Base-by-base conservation (phyloP, 2,329 filamentous ascomycete species). In the Aquanectria penicillioides region DNA sequence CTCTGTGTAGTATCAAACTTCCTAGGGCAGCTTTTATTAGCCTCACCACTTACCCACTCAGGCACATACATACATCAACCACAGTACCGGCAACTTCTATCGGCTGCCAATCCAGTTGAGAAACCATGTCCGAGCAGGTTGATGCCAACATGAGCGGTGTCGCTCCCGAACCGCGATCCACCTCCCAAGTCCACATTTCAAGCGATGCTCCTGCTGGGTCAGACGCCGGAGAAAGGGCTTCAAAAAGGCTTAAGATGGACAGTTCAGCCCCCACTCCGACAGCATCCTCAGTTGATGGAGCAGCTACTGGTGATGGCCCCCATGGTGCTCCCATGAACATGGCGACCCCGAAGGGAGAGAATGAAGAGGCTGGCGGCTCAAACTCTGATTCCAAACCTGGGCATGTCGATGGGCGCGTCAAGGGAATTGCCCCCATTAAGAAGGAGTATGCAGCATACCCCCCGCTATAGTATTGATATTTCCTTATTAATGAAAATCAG, bases 351-450 rank as follows among this genome's bases (percentile, higher is more conserved):
- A 46, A 46, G 6, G 64, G 61, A 20, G 47, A 68, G 37, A 66
- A 63, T 17, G 56, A 47, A 17, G 57, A 59, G 22, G 17, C 49
- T 17, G 61, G 58, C 25, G 53, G 53, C 25, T 34, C 53, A 28
- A 57, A 62, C 41, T 10, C 20, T 5, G 40, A 49, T 5, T 22
- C 43, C 4, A 64, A 65, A 31, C 34, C 51, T 34, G 67, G 54
- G 18, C 66, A 71, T 38, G 57, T 62, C 15, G 56, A 66, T 53
- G 70, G 71, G 10, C 73, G 73, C 48, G 74, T 77, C 56, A 87
- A 81, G 69, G 89, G 89, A 22, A 78, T 89, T 50, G 90, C 90
- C 17, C 86, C 87, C 8, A 86, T 94, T 74, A 93, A 93, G 75
- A 81, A 85, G 71, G 90, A 93, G 86, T 92, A 77, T n/a, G n/a